Base-by-base conservation (phyloP, 106 monocot species). In the Apostasia shenzhenica region DNA sequence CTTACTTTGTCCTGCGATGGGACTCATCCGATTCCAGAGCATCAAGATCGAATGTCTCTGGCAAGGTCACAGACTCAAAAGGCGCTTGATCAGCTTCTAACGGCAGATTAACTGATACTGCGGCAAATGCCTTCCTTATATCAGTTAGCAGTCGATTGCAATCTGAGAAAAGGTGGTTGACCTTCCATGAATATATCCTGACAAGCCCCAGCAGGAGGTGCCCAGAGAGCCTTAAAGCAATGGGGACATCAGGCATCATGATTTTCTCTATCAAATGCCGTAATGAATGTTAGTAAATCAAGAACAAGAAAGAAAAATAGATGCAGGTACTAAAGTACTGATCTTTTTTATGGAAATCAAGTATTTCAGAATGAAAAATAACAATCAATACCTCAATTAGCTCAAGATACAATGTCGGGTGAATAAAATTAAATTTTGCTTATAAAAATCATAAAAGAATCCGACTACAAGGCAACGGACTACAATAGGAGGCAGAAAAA, bases 121-220 rank as follows among this genome's bases (percentile, higher is more conserved):
- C 66, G 13, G 76, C 70, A 41, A 87, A 79, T 5, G 79, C 63
- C 6, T 69, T 80, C 69, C 81, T 82, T 43, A 92, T 71, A 50
- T 81, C 70, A 2, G 72, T 65, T 58, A 72, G 14, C 67, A 90
- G 66, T 43, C 75, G 79, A 43, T 89, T 87, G 55, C 84, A 92
- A 45, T 97, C 97, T 10, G 83, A 80, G 48, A 61, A 78, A 38
- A 92, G 79, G 63, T 92, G 90, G 72, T 97, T 81, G 48, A 92
- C 97, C 78, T 97, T 97, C 85, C 78, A 81, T 38, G 88, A 89
- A 50, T 89, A 97, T 82, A 97, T 92, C 45, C 82, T 75, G 9
- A 90, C 92, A 10, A 97, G 73, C 6, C 97, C 97, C 1, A 86
- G 73, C 9, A 97, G 81, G 40, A 97, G 82, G 70, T 97, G 92